Percentiles rank a stretch among this genome's conserved stretches.
These are phyloP conservation scores for Straminergon stramineum DNA, from an alignment of 225 moss, liverwort and hornwort genomes.

Conservation along the genomic window DNA sequence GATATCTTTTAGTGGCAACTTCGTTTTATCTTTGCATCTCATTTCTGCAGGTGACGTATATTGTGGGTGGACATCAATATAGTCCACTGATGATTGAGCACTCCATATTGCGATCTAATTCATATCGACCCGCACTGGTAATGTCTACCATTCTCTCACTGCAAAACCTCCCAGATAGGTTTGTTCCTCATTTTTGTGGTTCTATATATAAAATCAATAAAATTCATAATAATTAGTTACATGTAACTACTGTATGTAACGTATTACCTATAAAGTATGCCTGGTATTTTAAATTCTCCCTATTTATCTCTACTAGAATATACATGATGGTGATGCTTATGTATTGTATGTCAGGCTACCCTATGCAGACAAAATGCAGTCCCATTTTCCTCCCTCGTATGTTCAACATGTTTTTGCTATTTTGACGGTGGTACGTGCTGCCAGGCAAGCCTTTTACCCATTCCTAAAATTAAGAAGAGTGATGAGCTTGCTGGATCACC, in stretches of 20 bases:
- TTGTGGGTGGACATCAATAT: conserved; percentile 62
- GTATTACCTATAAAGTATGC: not conserved
- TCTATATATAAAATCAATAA: not conserved
- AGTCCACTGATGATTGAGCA: conserved; percentile 85
- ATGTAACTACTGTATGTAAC: not conserved
- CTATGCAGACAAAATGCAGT: conserved; percentile 5
- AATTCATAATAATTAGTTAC: not conserved
- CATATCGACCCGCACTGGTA: conserved; percentile 87
- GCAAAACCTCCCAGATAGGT: not conserved
- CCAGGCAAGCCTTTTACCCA: conserved; percentile 84
- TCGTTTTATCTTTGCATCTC: not conserved
- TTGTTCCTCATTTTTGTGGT: not conserved
- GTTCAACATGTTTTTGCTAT: conserved; percentile 8
- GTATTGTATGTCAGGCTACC: conserved; percentile 11
- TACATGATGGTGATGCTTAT: not conserved
- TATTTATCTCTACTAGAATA: not conserved
- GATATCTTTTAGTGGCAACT: not conserved
- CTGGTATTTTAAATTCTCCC: not conserved
- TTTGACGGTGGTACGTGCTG: conserved; percentile 28
- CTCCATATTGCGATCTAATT: conserved; percentile 67
- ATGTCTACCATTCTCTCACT: not conserved
- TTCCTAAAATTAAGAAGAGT: conserved; percentile 61
- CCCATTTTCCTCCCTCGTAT: conserved; percentile 3
- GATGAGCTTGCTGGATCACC: conserved; percentile 51
- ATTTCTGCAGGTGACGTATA: conserved; percentile 64